Evolutionary conservation across 2,329 filamentous ascomycete genomes (phyloP), one percentile per base, ranked within the genome.

Genomic region (Plectosphaerella cucumerina): DNA sequence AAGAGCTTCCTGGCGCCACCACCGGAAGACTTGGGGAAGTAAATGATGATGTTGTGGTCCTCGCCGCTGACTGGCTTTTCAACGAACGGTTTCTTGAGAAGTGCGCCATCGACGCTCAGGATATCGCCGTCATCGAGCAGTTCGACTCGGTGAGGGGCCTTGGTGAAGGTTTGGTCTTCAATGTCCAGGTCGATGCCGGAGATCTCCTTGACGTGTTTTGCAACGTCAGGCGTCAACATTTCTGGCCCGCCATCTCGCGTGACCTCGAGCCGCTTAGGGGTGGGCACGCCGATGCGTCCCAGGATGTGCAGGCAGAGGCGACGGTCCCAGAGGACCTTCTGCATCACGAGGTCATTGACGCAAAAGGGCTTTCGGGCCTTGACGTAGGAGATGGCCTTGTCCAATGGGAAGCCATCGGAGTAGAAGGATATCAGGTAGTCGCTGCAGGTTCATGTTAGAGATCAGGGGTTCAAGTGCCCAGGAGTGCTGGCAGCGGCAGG

Each of bases 381-480:
- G 55, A 91, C 90, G 68, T 99, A 99, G 33, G 91, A 90, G 60
- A 99, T 96, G 5, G 95, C 94, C 67, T 99, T 99, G 58, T 97
- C 92, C 44, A 99, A 74, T 0, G 94, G 94, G 59, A 99, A 99
- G 1, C 94, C 94, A 67, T 97, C 93, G 0, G 93, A 97, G 70
- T 97, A 99, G 72, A 99, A 99, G 3, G 92, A 96, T 62, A 99
- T 96, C 50, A 99, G 73, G 62, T 96, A 99, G 71, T 99, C 94
- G 69, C 79, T 82, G 55, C 20, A 45, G 60, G 62, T 62, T 55
- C 67, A 59, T 31, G 10, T 44, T 20, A 51, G 31, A 15, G 26
- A 31, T 31, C 26, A 31, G 26, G 26, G 26, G 26, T 31, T 8
- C 26, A 49, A 44, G 15, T 46, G 52, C 51, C 34, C 6, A 39